Conservation (phyloP, 2,329 filamentous ascomycete genomes). For the Fusarium agapanthi region DNA sequence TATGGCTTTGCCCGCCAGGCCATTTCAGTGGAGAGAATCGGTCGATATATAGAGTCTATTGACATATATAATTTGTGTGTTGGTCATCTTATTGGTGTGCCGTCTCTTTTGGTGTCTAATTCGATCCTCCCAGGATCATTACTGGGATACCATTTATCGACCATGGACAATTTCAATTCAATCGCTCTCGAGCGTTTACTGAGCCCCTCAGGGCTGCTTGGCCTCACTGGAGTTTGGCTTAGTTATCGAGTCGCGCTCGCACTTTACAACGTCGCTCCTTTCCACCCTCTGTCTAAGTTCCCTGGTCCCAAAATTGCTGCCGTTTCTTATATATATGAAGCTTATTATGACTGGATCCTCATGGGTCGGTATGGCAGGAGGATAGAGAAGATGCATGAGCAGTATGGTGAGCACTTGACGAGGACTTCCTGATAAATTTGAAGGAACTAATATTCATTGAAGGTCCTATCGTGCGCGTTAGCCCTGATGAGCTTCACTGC, state of each 20-base stretch:
- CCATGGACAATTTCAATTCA: not conserved
- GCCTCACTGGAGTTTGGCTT: slow-evolving; percentile 42
- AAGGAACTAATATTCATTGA: not conserved
- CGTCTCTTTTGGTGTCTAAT: not conserved
- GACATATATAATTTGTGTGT: too few species aligned
- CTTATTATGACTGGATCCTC: slow-evolving; percentile 50
- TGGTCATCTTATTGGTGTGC: not conserved
- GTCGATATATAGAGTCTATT: not conserved
- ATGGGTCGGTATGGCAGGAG: slow-evolving; percentile 48
- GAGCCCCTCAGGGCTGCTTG: not conserved
- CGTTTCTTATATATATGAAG: slow-evolving; percentile 49
- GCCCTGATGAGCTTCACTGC: slow-evolving; percentile 51
- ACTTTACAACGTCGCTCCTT: slow-evolving; percentile 51
- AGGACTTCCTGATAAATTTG: rapidly evolving
- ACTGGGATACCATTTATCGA: not conserved
- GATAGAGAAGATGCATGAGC: slow-evolving; percentile 49
- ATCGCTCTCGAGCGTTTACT: not conserved
- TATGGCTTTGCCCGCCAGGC: rapidly evolving
- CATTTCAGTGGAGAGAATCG: rapidly evolving
- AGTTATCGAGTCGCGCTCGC: slow-evolving; percentile 42
- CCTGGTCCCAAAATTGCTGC: slow-evolving; percentile 51
- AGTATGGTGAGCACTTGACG: slow-evolving; percentile 43
- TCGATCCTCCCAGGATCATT: not conserved
- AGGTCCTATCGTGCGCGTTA: slow-evolving; percentile 52
- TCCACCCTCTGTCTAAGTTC: slow-evolving; percentile 50